Percentiles rank a stretch among this genome's conserved stretches.
Evolutionary conservation across 257 asterid species (phyloP).

Genomic region (Ehretia macrophylla): DNA sequence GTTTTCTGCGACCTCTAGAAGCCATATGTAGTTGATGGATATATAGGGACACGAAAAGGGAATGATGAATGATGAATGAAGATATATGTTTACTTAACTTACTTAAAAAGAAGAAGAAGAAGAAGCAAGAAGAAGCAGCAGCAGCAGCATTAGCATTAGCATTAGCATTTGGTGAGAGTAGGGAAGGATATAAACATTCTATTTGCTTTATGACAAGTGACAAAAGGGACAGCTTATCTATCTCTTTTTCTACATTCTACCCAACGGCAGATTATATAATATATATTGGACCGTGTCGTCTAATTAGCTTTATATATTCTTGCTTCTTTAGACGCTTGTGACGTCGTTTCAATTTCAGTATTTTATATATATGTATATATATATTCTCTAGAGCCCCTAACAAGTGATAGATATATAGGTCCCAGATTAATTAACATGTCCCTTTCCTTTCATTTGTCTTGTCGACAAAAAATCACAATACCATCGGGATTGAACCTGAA

Average conservation of each 20-base stretch:
- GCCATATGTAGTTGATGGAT: conserved; percentile 25
- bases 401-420: conserved; percentile 5
- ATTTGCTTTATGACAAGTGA: conserved; percentile 5
- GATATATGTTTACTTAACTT: no score
- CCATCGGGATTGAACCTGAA: no score
- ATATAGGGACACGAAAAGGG: conserved; percentile 17
- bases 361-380: no score
- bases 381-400: conserved; percentile 27
- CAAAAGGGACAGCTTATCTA: conserved; percentile 37
- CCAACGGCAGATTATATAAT: conserved; percentile 20
- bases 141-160: no score
- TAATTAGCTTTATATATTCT: conserved; percentile 25
- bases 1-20: conserved; percentile 45
- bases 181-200: not conserved
- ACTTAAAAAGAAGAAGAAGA: no score
- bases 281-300: conserved; percentile 21
- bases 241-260: conserved; percentile 17
- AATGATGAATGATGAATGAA: conserved; percentile 23
- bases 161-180: not conserved
- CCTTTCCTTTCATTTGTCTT: conserved; percentile 16
- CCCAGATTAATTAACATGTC: conserved; percentile 14
- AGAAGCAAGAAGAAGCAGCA: no score
- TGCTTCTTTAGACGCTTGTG: not conserved
- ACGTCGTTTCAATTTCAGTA: no score
- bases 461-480: no score